phyloP scores from a whole-genome alignment of 768 basidiomycete species.

The Russula virescens region DNA sequence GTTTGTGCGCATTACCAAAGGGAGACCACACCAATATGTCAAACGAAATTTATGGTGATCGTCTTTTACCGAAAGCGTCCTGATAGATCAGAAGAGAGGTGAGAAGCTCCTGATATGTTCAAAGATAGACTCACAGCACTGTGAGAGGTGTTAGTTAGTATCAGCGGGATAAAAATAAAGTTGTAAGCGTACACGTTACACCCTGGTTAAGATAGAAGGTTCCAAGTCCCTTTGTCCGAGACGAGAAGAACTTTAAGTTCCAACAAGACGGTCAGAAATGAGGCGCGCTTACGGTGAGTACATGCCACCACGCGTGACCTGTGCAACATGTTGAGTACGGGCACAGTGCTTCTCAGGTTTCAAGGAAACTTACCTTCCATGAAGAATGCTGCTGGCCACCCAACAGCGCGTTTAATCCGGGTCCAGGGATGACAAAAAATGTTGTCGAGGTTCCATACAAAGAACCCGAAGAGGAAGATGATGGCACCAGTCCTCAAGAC shows the following conservation, averaged over 20 bases:
- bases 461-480: constrained; percentile 58
- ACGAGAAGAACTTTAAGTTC: constrained; percentile 7
- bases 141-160: background rate
- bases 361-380: constrained; percentile 45
- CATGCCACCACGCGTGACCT: constrained; percentile 76
- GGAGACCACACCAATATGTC: constrained; percentile 41
- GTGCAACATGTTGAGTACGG: constrained; percentile 1
- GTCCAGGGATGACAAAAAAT: constrained; percentile 60
- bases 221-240: constrained; percentile 26
- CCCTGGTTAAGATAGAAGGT: constrained; percentile 34
- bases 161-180: background rate
- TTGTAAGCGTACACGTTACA: constrained; percentile 30
- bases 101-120: background rate
- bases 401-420: constrained; percentile 46
- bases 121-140: constrained; percentile 27
- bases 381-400: constrained; percentile 63
- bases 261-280: background rate
- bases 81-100: constrained; percentile 24
- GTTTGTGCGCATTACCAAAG: constrained; percentile 26
- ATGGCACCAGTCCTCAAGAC: constrained; percentile 49
- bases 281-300: constrained; percentile 46
- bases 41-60: constrained; percentile 46
- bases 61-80: constrained; percentile 58
- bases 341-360: background rate
- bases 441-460: constrained; percentile 79